Evolutionary conservation across 768 basidiomycete species (phyloP).

Genomic region (Tephrocybe sp.): DNA sequence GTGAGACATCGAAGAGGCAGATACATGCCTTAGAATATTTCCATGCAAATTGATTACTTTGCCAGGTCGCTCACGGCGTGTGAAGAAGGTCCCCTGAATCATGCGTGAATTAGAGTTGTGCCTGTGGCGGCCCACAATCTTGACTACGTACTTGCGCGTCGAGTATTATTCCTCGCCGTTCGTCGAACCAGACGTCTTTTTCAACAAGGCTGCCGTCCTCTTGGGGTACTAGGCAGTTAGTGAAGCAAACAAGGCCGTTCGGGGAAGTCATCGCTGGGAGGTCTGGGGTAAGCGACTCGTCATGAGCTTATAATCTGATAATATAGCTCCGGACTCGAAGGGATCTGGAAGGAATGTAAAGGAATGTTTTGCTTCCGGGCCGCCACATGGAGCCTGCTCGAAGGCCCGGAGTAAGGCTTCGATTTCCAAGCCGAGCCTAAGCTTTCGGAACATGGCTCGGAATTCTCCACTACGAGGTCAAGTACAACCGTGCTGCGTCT

Average conservation of each 20-base stretch:
- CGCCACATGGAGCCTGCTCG: conserved; percentile 15
- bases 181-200: conserved; percentile 83
- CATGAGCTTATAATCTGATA: conserved; percentile 6
- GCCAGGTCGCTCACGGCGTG: conserved; percentile 58
- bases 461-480: too few relatives aligned
- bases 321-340: conserved; percentile 12
- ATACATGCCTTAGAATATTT: conserved; percentile 66
- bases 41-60: conserved; percentile 70
- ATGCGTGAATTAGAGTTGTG: too few relatives aligned
- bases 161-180: conserved; percentile 68
- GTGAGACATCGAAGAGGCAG: neutral
- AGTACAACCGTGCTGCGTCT: too few relatives aligned
- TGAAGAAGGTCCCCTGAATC: conserved; percentile 65
- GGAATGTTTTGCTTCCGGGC: conserved; percentile 16
- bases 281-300: neutral
- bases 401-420: too few relatives aligned
- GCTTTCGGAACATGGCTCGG: too few relatives aligned
- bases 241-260: conserved; percentile 82
- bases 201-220: conserved; percentile 78
- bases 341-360: too few relatives aligned
- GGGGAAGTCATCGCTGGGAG: conserved; percentile 36
- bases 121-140: too few relatives aligned
- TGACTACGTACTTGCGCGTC: conserved; percentile 75
- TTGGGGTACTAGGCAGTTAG: conserved; percentile 77
- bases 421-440: too few relatives aligned